Base-by-base conservation (phyloP, 140 eudicot genomes). In the Oenanthe javanica region DNA sequence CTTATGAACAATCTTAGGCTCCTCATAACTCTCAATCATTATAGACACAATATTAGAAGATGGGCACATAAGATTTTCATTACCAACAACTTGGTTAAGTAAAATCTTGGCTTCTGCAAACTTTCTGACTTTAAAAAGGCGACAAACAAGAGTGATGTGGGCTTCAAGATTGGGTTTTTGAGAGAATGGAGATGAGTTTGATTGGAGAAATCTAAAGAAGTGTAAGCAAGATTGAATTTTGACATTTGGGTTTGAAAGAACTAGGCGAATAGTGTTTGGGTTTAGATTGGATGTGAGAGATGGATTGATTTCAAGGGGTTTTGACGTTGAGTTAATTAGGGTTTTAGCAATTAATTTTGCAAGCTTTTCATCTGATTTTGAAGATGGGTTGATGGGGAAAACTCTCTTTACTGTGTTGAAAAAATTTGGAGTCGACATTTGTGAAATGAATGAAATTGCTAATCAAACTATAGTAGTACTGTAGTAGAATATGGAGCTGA, bases 221-320 rank as follows among this genome's bases (percentile, higher is more conserved):
- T 73, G 77, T 83, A 89, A 81, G 89, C 97, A 91, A 75, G 89
- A 85, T 82, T 77, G 77, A 54, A 86, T 82, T 21, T 94, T 93
- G 70, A 89, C 79, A 19, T 74, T 79, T 66, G 93, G 90, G 89
- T 88, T 86, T 78, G 97, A 87, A 77, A 91, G 88, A 77, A 91
- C 91, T n/a, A 86, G 86, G 78, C 83, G 74, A 36, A 84, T 77
- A 80, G 81, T 77, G 87, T 78, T 40, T 72, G 54, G 43, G 98
- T 88, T 91, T 42, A 91, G 79, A 48, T 76, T 67, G 73, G 87
- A 75, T 83, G 81, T 43, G 52, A 92, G 87, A 15, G 89, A 49
- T 51, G 87, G 84, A 19, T 86, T 61, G 80, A 83, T 67, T 14
- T 80, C 72, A 78, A 74, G 85, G 71, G 85, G 54, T 80, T 79